Evolutionary conservation across 1,284 basidiomycete species (phyloP).

Genomic region (Schizophyllum commune): DNA sequence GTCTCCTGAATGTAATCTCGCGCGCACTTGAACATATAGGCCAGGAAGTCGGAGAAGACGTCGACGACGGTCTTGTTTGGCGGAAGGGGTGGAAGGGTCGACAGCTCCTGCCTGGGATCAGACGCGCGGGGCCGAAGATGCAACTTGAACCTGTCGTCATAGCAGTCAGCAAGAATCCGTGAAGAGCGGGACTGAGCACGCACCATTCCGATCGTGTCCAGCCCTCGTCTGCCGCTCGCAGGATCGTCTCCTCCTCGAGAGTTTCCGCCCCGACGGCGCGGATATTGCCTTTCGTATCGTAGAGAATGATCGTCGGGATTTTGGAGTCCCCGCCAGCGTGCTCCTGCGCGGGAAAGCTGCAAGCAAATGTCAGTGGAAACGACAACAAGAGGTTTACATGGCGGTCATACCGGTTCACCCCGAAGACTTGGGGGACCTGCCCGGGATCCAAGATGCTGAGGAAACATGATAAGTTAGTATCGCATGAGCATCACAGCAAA

Average conservation of each 20-base stretch:
- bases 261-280: conserved; percentile 48
- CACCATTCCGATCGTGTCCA: conserved; percentile 47
- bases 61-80: conserved; percentile 34
- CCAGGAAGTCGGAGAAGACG: conserved; percentile 46
- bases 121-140: not conserved
- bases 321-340: conserved; percentile 37
- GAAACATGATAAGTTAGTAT: conserved; percentile 18
- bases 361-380: conserved; percentile 12
- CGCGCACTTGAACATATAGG: conserved; percentile 39
- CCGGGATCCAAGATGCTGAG: conserved; percentile 32
- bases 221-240: conserved; percentile 36
- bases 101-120: not conserved
- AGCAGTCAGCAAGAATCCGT: too few species aligned
- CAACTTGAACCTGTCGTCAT: conserved; percentile 64
- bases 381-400: not conserved
- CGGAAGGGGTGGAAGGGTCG: conserved; percentile 35
- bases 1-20: conserved; percentile 40
- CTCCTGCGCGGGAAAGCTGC: conserved; percentile 35
- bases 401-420: conserved; percentile 31
- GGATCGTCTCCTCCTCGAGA: conserved; percentile 29
- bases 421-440: conserved; percentile 35
- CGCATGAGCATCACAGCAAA: not conserved
- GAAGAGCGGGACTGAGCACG: too few species aligned
- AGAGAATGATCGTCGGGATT: conserved; percentile 50
- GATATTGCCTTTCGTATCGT: conserved; percentile 36